Conservation (phyloP, 2,329 filamentous ascomycete genomes). For the Colletotrichum orchidophilum region DNA sequence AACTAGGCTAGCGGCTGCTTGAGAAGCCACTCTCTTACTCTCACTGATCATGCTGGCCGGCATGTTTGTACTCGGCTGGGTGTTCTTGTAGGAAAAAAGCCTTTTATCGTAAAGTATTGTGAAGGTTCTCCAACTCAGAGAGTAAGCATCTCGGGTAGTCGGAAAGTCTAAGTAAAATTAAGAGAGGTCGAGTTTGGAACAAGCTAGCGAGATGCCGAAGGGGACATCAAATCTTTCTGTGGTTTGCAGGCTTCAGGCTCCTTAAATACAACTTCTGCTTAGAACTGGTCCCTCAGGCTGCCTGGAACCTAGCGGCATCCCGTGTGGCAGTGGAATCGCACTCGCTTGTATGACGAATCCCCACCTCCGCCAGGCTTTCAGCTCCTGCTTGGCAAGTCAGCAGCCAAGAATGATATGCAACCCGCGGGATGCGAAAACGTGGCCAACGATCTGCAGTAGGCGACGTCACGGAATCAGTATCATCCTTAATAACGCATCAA, state of each 20-base stretch:
- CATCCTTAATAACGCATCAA: too few species aligned
- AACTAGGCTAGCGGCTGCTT: background rate
- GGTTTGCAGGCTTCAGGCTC: too few species aligned
- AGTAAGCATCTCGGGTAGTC: too few species aligned
- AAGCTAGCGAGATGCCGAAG: background rate
- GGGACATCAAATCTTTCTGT: background rate
- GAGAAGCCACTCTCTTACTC: background rate
- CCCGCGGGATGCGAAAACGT: slow-evolving; percentile 6
- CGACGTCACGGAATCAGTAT: background rate
- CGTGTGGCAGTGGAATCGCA: background rate
- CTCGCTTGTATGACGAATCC: background rate
- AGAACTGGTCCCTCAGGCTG: background rate
- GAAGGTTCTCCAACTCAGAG: too few species aligned
- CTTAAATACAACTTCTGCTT: background rate
- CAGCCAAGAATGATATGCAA: background rate
- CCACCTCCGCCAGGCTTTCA: background rate
- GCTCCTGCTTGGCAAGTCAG: slow-evolving; percentile 23
- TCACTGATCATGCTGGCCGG: background rate
- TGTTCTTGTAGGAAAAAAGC: background rate
- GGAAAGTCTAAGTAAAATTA: too few species aligned
- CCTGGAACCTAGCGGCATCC: background rate
- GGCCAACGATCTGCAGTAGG: background rate
- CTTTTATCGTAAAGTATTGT: background rate
- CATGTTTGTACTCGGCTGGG: background rate
- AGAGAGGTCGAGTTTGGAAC: background rate